Base-by-base conservation (phyloP, 2,329 filamentous ascomycete genomes). In the Rhinocladiella similis region DNA sequence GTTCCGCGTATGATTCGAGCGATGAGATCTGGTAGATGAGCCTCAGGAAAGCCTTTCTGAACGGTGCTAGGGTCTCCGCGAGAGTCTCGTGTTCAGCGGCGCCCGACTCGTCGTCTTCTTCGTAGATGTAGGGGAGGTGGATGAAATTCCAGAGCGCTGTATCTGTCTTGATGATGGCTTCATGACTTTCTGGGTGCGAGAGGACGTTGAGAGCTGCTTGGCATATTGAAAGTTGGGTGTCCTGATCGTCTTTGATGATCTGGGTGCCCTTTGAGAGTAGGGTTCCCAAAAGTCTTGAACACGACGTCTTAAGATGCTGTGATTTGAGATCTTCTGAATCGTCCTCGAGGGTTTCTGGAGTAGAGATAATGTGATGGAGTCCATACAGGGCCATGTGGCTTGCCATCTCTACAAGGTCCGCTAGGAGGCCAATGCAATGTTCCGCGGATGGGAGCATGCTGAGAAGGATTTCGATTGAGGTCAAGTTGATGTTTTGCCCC, bases 391-490 rank as follows among this genome's bases (percentile, higher is more conserved):
- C 53, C 3, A 60, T 52, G 3, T 57, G 58, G 36, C 55, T 60
- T 29, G 60, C 53, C 60, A 65, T 64, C 54, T 65, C 63, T 12
- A 64, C 27, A 22, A 65, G 50, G 27, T 65, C 63, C 1, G 61
- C 62, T 12, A 65, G 42, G 13, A 47, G 57, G 4, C 18, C 58
- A 35, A 50, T 13, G 38, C 46, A 42, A 35, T 27, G 33, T 13
- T 54, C 16, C n/a, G 50, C 53, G 16, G 43, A 29, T 16, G 51
- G 39, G 14, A 22, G 41, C 16, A 52, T 35, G 1, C 33, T 27
- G 22, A 64, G 54, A 10, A 64, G 51, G 25, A 54, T 53, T 18
- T 57, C 22, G 25, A 63, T 54, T 9, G 60, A 63, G 29, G 39
- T 56, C 29, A 53, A 16, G 20, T 33, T 42, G 20, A 12, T 33